These are phyloP conservation scores for Colletotrichum neosansevieriae DNA, from an alignment of 2,329 filamentous ascomycete genomes.

Conservation along the genomic window DNA sequence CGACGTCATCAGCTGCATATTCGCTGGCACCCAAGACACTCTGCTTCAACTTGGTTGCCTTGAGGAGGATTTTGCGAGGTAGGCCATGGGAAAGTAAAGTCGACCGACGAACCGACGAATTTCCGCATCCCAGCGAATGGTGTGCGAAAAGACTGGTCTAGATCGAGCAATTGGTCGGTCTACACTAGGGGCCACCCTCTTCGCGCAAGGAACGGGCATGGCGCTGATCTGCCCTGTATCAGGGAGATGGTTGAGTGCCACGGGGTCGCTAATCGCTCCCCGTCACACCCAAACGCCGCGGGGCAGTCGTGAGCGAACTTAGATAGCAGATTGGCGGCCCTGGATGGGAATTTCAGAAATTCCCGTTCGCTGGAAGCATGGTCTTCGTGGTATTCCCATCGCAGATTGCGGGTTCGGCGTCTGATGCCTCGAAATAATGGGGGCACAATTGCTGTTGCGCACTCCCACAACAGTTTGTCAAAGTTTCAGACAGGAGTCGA, in stretches of 20 bases:
- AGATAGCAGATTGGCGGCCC: not conserved
- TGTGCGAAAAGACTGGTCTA: not conserved
- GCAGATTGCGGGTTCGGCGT: too few relatives aligned
- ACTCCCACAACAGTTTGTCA: too few relatives aligned
- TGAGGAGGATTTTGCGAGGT: too few relatives aligned
- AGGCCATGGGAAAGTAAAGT: not conserved
- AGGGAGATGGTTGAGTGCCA: not conserved
- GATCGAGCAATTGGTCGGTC: not conserved
- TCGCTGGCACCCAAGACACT: not conserved
- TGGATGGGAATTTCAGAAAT: conserved; percentile 16
- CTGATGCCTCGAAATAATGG: too few relatives aligned
- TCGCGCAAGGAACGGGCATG: not conserved
- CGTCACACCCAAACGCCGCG: not conserved
- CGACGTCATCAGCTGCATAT: conserved; percentile 10
- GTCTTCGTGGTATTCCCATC: not conserved
- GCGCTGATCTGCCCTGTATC: conserved; percentile 17
- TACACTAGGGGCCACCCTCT: not conserved
- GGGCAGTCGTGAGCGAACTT: not conserved
- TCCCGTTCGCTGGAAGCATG: not conserved
- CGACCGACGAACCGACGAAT: conserved; percentile 16
- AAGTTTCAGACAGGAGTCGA: not conserved
- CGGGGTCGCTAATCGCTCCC: not conserved
- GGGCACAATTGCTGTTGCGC: too few relatives aligned
- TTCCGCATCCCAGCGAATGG: not conserved
- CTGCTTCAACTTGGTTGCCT: too few relatives aligned